Evolutionary conservation across 2,329 filamentous ascomycete genomes (phyloP).

Genomic region (Fusarium albidum): DNA sequence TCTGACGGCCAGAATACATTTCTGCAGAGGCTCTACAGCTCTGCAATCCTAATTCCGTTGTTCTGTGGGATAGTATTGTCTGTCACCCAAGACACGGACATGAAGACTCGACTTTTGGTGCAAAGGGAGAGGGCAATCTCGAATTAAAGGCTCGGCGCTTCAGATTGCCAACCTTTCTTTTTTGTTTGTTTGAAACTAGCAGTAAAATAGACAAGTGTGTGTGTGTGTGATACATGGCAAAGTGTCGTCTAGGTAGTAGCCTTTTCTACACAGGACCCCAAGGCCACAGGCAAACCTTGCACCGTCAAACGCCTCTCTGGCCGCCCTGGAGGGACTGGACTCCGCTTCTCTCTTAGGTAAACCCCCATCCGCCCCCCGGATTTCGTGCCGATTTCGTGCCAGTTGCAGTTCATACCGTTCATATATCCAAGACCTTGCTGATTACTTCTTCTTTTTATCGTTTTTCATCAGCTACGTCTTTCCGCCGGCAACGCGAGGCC

Average conservation of each 20-base stretch:
- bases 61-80: background rate
- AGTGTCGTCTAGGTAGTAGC: conserved; percentile 40
- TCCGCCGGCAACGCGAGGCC: conserved; percentile 43
- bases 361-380: conserved; percentile 8
- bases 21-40: background rate
- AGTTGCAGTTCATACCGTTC: conserved; percentile 38
- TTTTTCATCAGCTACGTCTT: conserved; percentile 43
- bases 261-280: conserved; percentile 39
- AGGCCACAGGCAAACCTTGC: conserved; percentile 39
- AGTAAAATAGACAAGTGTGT: conserved; percentile 35
- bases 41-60: background rate
- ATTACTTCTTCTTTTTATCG: conserved; percentile 17
- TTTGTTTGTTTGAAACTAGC: conserved; percentile 31
- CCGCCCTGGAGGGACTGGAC: conserved; percentile 32
- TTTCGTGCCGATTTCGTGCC: conserved; percentile 12
- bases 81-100: background rate
- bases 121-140: background rate
- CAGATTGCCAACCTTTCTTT: conserved; percentile 32
- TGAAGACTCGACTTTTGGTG: background rate
- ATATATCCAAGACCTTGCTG: conserved; percentile 39
- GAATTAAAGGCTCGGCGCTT: conserved; percentile 15
- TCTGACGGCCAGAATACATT: conserved; percentile 9
- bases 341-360: conserved; percentile 17
- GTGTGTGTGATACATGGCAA: conserved; percentile 43
- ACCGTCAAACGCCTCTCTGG: conserved; percentile 41